A percentile compares a stretch with the other conserved stretches of the same genome.
Conservation (phyloP, 2,329 filamentous ascomycete species). For the Fusarium verrucosum region DNA sequence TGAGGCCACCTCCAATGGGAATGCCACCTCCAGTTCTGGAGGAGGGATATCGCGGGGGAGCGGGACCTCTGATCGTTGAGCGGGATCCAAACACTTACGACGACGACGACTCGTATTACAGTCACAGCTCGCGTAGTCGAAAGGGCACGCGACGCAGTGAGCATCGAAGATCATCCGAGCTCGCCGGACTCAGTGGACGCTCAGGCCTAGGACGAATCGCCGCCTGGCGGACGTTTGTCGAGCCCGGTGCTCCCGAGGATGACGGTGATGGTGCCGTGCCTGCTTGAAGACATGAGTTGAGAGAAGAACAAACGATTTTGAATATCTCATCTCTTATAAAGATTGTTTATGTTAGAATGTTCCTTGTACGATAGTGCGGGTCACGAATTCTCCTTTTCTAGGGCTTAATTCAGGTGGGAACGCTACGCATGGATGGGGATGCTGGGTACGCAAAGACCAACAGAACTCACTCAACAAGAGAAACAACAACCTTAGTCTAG, state of each 20-base stretch:
- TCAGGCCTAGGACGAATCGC: constrained; percentile 59
- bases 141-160: constrained; percentile 43
- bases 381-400: constrained; percentile 9
- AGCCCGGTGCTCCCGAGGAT: constrained; percentile 53
- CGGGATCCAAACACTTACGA: constrained; percentile 47
- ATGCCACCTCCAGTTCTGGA: constrained; percentile 44
- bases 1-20: constrained; percentile 49
- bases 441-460: constrained; percentile 28
- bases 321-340: constrained; percentile 8
- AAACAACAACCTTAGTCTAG: background rate
- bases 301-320: constrained; percentile 15
- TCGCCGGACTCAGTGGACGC: constrained; percentile 59
- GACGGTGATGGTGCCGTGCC: constrained; percentile 34
- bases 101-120: constrained; percentile 45
- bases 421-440: constrained; percentile 15
- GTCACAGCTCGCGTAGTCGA: constrained; percentile 43
- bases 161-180: constrained; percentile 52
- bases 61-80: constrained; percentile 37
- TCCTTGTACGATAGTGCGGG: constrained; percentile 13
- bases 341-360: constrained; percentile 18
- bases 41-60: constrained; percentile 28
- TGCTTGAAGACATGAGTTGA: constrained; percentile 14
- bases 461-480: constrained; percentile 28
- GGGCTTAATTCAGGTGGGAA: constrained; percentile 1
- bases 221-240: constrained; percentile 61